These are phyloP conservation scores for Cercospora sojina DNA, from an alignment of 2,329 filamentous ascomycete genomes.

Conservation along the genomic window DNA sequence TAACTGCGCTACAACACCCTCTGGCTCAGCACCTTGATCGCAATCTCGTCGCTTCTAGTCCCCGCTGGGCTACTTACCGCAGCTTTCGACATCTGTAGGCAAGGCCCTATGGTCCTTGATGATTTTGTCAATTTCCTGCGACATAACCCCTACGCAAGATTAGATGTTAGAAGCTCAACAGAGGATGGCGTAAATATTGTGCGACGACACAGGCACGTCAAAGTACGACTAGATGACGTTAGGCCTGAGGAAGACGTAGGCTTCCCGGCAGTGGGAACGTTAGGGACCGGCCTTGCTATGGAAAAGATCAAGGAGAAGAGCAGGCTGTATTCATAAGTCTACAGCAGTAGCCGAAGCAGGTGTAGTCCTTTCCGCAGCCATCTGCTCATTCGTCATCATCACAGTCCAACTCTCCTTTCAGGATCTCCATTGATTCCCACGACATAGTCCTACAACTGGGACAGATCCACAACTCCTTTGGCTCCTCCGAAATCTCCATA, in stretches of 20 bases:
- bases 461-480: constrained; percentile 1
- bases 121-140: background rate
- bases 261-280: background rate
- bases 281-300: background rate
- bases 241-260: background rate
- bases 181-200: background rate
- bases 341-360: background rate
- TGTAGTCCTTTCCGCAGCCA: background rate
- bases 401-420: background rate
- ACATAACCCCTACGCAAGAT: background rate
- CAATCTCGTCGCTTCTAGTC: background rate
- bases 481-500: background rate
- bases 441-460: background rate
- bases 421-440: background rate
- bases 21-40: background rate
- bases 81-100: background rate
- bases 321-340: background rate
- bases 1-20: too few relatives aligned
- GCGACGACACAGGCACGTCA: background rate
- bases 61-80: background rate
- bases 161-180: background rate
- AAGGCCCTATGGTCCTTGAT: background rate
- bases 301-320: background rate
- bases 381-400: background rate
- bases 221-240: background rate